Evolutionary conservation across 495 filamentous ascomycete species (phyloP), one percentile per base, ranked within the genome.

Genomic region (Amphirosellinia nigrospora): DNA sequence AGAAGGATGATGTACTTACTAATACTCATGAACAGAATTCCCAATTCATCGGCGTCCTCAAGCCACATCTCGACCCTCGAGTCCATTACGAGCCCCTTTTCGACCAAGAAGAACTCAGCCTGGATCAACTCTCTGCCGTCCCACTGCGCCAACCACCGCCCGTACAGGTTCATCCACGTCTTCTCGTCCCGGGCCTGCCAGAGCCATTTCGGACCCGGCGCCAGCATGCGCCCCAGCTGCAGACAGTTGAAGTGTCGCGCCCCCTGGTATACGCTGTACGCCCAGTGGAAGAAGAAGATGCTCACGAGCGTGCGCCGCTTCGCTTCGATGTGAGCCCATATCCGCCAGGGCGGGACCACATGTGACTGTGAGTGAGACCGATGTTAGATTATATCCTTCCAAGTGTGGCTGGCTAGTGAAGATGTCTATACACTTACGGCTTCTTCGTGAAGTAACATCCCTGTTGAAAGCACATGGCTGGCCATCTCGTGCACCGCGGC

Each of bases 21-120:
- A 26, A 82, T 81, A 23, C 73, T 75, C 36, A 79, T 69, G 64
- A 82, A 77, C 7, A 81, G 66, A 26, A 82, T 68, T 8, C 79
- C 80, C 30, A 82, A 72, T 60, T 82, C 79, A 71, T 82, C 80
- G 28, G 80, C 73, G 68, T 82, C 80, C 64, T 80, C 80, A 15
- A 81, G 56, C 79, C 80, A 82, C 61, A 64, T 72, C 71, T 81
- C 77, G 23, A 76, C 71, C 64, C 79, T 68, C 9, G 69, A 1
- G 66, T 79, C 70, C 73, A 81, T 34, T 13, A 41, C 69, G 43
- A 55, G 39, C 5, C 71, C 73, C 15, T 64, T 69, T 61, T 66
- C 68, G 11, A 82, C 78, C 0, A 72, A 64, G 4, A 71, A 76
- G 71, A 83, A 81, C 45, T 84, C 82, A 4, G 62, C 64, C 64